Evolutionary conservation across 1,284 basidiomycete species (phyloP).

Genomic region (Mycena citricolor): DNA sequence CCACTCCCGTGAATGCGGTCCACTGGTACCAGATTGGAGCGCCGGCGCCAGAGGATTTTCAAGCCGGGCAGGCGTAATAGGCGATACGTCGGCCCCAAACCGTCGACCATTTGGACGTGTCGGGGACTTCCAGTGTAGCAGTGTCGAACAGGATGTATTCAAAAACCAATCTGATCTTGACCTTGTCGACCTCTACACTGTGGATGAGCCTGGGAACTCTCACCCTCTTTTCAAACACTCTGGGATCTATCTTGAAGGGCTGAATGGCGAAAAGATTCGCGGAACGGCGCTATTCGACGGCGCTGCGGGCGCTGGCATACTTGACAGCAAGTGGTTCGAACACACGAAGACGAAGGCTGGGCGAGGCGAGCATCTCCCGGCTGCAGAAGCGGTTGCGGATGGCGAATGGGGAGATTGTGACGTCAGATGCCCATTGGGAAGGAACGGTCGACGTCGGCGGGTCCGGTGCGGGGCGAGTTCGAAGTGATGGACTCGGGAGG

Average conservation of each 20-base stretch:
- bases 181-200: conserved; percentile 10
- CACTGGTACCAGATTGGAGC: neutral
- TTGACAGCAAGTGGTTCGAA: conserved; percentile 4
- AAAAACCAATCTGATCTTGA: neutral
- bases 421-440: conserved; percentile 6
- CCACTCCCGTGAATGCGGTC: neutral
- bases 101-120: conserved; percentile 5
- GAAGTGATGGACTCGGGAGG: conserved; percentile 15
- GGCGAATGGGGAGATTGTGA: conserved; percentile 5
- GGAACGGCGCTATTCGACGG: conserved; percentile 5
- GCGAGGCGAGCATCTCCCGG: neutral
- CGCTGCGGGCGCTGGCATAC: conserved; percentile 11
- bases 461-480: neutral
- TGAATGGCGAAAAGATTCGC: conserved; percentile 2
- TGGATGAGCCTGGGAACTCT: conserved; percentile 1
- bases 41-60: too few species aligned
- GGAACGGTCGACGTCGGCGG: conserved; percentile 5
- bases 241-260: conserved; percentile 5
- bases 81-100: neutral
- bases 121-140: neutral
- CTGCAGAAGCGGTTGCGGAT: conserved; percentile 12
- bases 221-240: conserved; percentile 3
- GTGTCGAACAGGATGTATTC: too few species aligned
- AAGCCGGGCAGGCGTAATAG: neutral
- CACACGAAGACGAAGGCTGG: neutral